Evolutionary conservation across 2,329 filamentous ascomycete species (phyloP).

Genomic region (Penicillium concentricum): DNA sequence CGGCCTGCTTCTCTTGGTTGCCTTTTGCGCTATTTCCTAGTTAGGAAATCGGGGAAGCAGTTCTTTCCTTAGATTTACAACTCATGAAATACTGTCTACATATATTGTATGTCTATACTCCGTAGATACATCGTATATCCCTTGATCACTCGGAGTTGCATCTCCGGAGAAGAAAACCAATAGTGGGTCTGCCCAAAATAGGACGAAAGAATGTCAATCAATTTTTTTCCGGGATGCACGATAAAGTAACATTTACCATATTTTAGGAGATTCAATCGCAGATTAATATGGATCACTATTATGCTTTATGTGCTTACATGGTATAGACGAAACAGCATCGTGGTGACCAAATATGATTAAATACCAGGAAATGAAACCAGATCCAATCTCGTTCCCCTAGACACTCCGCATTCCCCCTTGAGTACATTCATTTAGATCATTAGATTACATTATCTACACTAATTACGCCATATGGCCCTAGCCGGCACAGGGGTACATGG

Average conservation of each 20-base stretch:
- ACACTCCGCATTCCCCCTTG: not conserved
- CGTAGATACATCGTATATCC: not conserved
- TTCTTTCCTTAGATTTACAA: not conserved
- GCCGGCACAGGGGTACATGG: not conserved
- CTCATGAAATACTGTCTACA: not conserved
- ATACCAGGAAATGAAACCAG: not conserved
- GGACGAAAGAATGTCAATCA: not conserved
- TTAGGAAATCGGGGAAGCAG: not conserved
- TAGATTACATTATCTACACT: not conserved
- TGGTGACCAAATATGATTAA: not conserved
- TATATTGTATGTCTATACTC: not conserved
- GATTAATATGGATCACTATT: not conserved
- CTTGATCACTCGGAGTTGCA: not conserved
- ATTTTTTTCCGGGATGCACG: not conserved
- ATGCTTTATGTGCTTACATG: not conserved
- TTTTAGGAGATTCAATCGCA: not conserved
- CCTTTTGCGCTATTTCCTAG: not conserved
- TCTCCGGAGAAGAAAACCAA: not conserved
- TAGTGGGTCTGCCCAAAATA: not conserved
- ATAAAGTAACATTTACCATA: not conserved
- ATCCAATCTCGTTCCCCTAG: not conserved
- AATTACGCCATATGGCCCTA: constrained; percentile 8
- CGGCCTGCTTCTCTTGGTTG: not conserved
- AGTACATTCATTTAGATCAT: not conserved
- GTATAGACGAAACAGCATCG: not conserved